Evolutionary conservation across 140 eudicot genomes (phyloP).

Genomic region (Artemisia princeps): DNA sequence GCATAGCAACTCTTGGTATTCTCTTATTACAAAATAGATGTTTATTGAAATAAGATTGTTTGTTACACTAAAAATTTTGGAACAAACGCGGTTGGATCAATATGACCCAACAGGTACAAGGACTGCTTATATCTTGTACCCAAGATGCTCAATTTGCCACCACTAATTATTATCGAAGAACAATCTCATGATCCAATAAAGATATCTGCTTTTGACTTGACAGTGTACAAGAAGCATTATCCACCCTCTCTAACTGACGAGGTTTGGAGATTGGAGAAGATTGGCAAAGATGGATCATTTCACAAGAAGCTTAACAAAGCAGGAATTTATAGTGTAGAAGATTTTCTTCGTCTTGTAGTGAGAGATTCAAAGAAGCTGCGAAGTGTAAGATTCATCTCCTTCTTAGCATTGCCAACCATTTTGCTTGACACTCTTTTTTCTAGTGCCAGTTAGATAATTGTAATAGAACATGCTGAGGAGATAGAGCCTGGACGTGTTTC

Average conservation of each 20-base stretch:
- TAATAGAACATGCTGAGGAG: too few relatives aligned
- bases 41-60: too few relatives aligned
- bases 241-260: slow-evolving; percentile 88
- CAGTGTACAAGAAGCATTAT: slow-evolving; percentile 98
- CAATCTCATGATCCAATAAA: background rate
- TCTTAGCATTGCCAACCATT: background rate
- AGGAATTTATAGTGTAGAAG: slow-evolving; percentile 70
- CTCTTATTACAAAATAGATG: too few relatives aligned
- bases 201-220: slow-evolving; percentile 22
- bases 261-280: slow-evolving; percentile 98
- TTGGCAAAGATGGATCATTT: slow-evolving; percentile 96
- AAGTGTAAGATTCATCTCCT: slow-evolving; percentile 46
- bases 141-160: background rate
- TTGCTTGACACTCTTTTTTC: too few relatives aligned
- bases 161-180: slow-evolving; percentile 1
- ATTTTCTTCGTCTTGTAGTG: slow-evolving; percentile 81
- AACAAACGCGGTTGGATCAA: too few relatives aligned
- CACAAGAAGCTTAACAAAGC: slow-evolving; percentile 90
- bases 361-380: slow-evolving; percentile 79
- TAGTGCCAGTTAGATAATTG: too few relatives aligned
- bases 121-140: too few relatives aligned
- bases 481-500: too few relatives aligned
- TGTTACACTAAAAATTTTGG: too few relatives aligned
- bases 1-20: too few relatives aligned
- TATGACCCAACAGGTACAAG: too few relatives aligned